Base-by-base conservation (phyloP, 2,329 filamentous ascomycete genomes). In the Eurotiales sp. region DNA sequence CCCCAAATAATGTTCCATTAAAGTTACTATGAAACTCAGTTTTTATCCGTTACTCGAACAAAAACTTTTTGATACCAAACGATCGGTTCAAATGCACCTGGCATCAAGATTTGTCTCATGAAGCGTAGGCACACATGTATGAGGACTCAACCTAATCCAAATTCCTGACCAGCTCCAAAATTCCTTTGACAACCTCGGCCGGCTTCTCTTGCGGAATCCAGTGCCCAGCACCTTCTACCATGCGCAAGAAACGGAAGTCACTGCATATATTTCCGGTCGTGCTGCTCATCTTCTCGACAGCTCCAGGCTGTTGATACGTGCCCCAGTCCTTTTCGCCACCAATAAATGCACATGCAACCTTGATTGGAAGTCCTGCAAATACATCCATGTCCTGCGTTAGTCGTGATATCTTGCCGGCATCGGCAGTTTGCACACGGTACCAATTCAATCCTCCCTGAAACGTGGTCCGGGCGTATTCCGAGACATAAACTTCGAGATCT, bases 131-230 rank as follows among this genome's bases (percentile, higher is more conserved):
- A 32, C 10, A 32, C 3, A 34, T 12, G 30, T n/a, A 34, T 34
- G n/a, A n/a, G n/a, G n/a, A n/a, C n/a, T n/a, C n/a, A 34, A 34
- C 14, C n/a, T 17, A 36, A 21, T 8, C 15, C 34, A 37, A 11
- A 37, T 17, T 37, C 8, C 51, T 50, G n/a, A 60, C 57, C 46
- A 83, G 77, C 8, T 61, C 64, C 55, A 76, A 53, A 34, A 83
- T 68, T 51, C 73, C 72, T 47, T 72, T 62, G 0, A 74, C 68
- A 8, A 84, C 80, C 49, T 69, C 73, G 57, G 79, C 75, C 1
- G 82, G 78, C 61, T 81, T 74, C 63, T 87, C 84, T 65, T 87
- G 82, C 61, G 85, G 83, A 30, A 85, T 78, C 85, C 85, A 88
- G 69, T 88, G 85, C 0, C 85, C 85, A 4, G 83, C 83, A 0